Evolutionary conservation across 345 rosid genomes (phyloP).

Genomic region (Cochlearia excelsa): DNA sequence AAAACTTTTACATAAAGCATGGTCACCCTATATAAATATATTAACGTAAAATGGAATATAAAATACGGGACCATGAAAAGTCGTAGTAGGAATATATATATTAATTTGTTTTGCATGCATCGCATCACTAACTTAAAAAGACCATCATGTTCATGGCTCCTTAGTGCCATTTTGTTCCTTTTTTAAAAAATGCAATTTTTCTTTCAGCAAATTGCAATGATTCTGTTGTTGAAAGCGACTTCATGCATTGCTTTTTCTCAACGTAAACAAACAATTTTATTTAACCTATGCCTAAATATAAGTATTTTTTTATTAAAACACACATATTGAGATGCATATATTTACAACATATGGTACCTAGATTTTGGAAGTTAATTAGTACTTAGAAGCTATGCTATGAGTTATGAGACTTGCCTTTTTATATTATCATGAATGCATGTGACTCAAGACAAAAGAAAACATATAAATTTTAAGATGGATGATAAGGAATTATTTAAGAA

Average conservation of each 20-base stretch:
- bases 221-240: slow-evolving; percentile 57
- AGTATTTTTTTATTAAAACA: not conserved
- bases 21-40: too few species aligned
- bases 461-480: slow-evolving; percentile 23
- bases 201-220: slow-evolving; percentile 33
- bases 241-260: slow-evolving; percentile 92
- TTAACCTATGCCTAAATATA: slow-evolving; percentile 5
- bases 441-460: slow-evolving; percentile 31
- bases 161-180: slow-evolving; percentile 32
- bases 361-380: slow-evolving; percentile 2
- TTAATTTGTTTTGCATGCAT: slow-evolving; percentile 37
- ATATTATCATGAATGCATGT: too few species aligned
- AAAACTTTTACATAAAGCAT: too few species aligned
- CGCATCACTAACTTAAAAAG: slow-evolving; percentile 37
- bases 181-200: slow-evolving; percentile 25
- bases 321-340: not conserved
- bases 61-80: slow-evolving; percentile 32
- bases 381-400: too few species aligned
- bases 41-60: slow-evolving; percentile 1
- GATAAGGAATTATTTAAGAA: slow-evolving; percentile 24
- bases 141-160: slow-evolving; percentile 30
- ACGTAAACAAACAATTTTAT: slow-evolving; percentile 54
- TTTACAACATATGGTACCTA: slow-evolving; percentile 12
- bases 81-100: slow-evolving; percentile 31
- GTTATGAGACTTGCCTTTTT: not conserved